A percentile compares a stretch with the other conserved stretches of the same genome.
Evolutionary conservation across 176 grass and related monocot species (phyloP).

Genomic region (Eremochloa ophiuroides): DNA sequence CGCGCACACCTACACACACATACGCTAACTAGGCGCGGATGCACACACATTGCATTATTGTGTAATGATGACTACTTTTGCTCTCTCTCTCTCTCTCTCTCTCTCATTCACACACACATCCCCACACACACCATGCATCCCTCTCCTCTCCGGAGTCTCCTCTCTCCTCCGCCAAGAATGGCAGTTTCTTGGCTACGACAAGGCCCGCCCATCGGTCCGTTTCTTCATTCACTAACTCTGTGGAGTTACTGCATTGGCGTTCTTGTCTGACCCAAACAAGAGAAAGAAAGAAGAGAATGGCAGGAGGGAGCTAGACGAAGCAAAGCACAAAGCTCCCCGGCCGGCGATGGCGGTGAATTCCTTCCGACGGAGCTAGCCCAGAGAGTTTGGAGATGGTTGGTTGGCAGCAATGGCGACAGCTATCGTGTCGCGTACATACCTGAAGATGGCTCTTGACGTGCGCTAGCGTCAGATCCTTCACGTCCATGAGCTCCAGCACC

Average conservation of each 20-base stretch:
- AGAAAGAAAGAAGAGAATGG: not conserved
- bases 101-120: conserved; percentile 46
- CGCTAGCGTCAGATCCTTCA: conserved; percentile 99
- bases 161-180: conserved; percentile 37
- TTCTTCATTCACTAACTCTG: conserved; percentile 40
- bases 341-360: not conserved
- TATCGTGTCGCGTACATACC: too few species aligned
- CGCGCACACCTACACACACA: conserved; percentile 34
- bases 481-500: conserved; percentile 99
- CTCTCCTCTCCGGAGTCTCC: conserved; percentile 23
- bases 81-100: conserved; percentile 52
- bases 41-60: conserved; percentile 67
- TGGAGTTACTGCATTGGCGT: conserved; percentile 54
- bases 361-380: not conserved
- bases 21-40: conserved; percentile 44
- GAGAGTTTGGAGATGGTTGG: not conserved
- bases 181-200: conserved; percentile 51
- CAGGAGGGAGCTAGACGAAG: conserved; percentile 18
- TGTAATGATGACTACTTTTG: conserved; percentile 69
- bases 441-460: conserved; percentile 99
- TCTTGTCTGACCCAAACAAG: conserved; percentile 41
- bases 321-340: not conserved
- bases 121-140: conserved; percentile 40
- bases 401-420: not conserved
- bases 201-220: not conserved